Conservation (phyloP, 768 basidiomycete genomes). For the Neoboletus brunneissimus region DNA sequence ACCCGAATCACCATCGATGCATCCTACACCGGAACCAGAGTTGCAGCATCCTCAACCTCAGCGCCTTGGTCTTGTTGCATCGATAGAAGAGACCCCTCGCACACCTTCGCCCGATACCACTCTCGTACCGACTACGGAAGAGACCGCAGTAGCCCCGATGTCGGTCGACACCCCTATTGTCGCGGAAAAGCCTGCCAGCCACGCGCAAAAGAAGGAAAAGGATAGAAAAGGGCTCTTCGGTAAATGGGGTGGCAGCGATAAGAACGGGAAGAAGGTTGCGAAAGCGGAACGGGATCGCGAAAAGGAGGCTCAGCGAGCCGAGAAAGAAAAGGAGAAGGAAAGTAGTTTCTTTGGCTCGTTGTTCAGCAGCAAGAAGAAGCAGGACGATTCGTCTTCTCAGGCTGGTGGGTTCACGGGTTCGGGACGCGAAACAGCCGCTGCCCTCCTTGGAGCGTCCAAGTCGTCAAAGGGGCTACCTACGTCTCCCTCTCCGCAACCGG, state of each 20-base stretch:
- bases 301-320: slow-evolving; percentile 44
- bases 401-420: slow-evolving; percentile 38
- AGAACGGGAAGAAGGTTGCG: slow-evolving; percentile 56
- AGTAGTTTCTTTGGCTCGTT: slow-evolving; percentile 88
- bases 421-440: slow-evolving; percentile 84
- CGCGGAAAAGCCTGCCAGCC: slow-evolving; percentile 23
- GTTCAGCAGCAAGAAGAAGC: slow-evolving; percentile 86
- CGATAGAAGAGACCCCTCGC: slow-evolving; percentile 42
- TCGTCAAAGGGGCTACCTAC: slow-evolving; percentile 65
- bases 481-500: slow-evolving; percentile 53
- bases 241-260: slow-evolving; percentile 61
- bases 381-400: slow-evolving; percentile 57
- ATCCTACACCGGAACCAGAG: slow-evolving; percentile 36
- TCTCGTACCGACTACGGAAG: slow-evolving; percentile 24
- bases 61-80: slow-evolving; percentile 36
- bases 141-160: slow-evolving; percentile 26
- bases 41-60: slow-evolving; percentile 71
- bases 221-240: slow-evolving; percentile 68
- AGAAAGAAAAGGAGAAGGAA: slow-evolving; percentile 57
- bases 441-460: slow-evolving; percentile 80
- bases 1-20: slow-evolving; percentile 32
- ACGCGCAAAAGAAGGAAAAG: slow-evolving; percentile 58
- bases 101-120: slow-evolving; percentile 57
- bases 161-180: slow-evolving; percentile 20
- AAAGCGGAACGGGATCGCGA: slow-evolving; percentile 42